These are phyloP conservation scores for Trypanosoma avium DNA, from an alignment of 208 protist genomes.

Conservation along the genomic window DNA sequence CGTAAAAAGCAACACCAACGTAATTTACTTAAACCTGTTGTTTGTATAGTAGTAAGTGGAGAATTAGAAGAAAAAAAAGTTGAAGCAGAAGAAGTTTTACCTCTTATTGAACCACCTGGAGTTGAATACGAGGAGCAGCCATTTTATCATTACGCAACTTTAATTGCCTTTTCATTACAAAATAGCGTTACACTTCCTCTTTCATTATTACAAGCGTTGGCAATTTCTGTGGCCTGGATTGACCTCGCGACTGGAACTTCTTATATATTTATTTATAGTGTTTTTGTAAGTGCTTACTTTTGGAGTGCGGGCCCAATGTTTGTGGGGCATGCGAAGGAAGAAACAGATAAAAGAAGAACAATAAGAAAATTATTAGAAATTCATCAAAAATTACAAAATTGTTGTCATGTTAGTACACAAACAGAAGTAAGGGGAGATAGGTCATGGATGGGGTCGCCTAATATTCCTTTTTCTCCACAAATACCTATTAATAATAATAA, in stretches of 20 bases:
- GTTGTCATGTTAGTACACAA: conserved; percentile 65
- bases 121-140: conserved; percentile 57
- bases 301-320: conserved; percentile 57
- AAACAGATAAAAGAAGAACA: conserved; percentile 41
- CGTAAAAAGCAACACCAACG: not conserved
- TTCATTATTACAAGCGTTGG: conserved; percentile 64
- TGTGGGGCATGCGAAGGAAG: conserved; percentile 52
- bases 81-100: conserved; percentile 53
- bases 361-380: conserved; percentile 57
- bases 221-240: conserved; percentile 53
- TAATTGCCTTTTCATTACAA: conserved; percentile 61
- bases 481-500: no score
- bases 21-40: conserved; percentile 16
- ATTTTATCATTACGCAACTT: conserved; percentile 54
- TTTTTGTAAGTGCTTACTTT: conserved; percentile 47
- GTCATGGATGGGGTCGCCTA: conserved; percentile 15
- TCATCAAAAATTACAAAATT: conserved; percentile 40
- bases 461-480: not conserved
- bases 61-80: conserved; percentile 41
- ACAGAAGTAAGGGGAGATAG: conserved; percentile 32
- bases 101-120: conserved; percentile 41
- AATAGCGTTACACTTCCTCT: conserved; percentile 82
- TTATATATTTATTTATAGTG: conserved; percentile 81
- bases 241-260: conserved; percentile 44
- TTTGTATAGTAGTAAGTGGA: conserved; percentile 60